A percentile compares a stretch with the other conserved stretches of the same genome.
These are phyloP conservation scores for Incumbomyces lentus DNA, from an alignment of 2,329 filamentous ascomycete genomes.

Conservation along the genomic window DNA sequence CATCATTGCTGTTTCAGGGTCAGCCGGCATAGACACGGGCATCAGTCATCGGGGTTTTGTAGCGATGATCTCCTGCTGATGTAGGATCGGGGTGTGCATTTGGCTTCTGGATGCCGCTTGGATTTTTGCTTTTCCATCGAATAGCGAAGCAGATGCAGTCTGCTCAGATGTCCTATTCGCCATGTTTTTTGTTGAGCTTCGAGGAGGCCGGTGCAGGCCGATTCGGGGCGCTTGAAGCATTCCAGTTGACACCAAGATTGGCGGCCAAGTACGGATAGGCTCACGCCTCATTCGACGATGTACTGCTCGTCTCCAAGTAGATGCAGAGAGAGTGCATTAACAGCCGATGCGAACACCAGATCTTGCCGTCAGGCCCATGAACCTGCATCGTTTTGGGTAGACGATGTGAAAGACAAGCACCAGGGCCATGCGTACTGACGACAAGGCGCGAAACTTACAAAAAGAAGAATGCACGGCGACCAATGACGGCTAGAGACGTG, in stretches of 20 bases:
- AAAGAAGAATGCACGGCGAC: background rate
- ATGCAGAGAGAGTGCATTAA: too few species aligned
- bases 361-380: background rate
- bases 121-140: background rate
- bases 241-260: background rate
- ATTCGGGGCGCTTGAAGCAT: background rate
- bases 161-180: background rate
- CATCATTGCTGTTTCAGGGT: background rate
- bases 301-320: too few species aligned
- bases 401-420: background rate
- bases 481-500: constrained; percentile 1
- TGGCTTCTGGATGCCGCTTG: background rate
- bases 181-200: background rate
- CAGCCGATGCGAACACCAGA: constrained; percentile 2
- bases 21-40: background rate
- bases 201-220: background rate
- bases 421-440: background rate
- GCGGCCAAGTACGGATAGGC: too few species aligned
- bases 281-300: too few species aligned
- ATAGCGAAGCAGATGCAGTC: background rate
- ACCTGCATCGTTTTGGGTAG: constrained; percentile 6
- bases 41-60: background rate
- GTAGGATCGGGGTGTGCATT: background rate
- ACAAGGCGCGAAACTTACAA: background rate
- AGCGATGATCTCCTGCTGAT: constrained; percentile 1